Conservation (phyloP, 148 eudicot genomes). For the Oxyria digyna region DNA sequence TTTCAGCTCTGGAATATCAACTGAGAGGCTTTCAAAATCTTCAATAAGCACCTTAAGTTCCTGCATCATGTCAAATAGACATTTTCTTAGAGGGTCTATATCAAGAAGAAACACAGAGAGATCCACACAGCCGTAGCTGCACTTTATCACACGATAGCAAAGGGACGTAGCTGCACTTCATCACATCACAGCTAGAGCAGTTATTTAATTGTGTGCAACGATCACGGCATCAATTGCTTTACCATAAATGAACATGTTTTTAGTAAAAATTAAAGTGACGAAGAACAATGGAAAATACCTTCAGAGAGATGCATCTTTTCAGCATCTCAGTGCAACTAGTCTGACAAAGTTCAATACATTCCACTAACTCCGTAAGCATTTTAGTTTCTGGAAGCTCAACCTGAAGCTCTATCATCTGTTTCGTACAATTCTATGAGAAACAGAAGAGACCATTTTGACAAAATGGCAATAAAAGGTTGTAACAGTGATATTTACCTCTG, state of each 20-base stretch:
- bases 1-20: constrained; percentile 57
- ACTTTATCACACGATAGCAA: too few relatives aligned
- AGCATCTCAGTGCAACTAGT: constrained; percentile 58
- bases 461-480: neutral
- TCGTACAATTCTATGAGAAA: constrained; percentile 5
- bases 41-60: constrained; percentile 49
- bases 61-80: constrained; percentile 26
- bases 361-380: constrained; percentile 38
- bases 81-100: neutral
- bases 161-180: too few relatives aligned
- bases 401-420: constrained; percentile 51
- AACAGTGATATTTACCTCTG: constrained; percentile 40
- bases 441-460: neutral
- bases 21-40: constrained; percentile 42
- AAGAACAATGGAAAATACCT: constrained; percentile 30
- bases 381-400: constrained; percentile 58
- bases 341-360: constrained; percentile 49
- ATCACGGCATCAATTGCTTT: neutral
- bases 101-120: neutral
- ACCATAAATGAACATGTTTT: neutral
- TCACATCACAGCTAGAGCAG: neutral
- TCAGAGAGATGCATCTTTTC: constrained; percentile 35
- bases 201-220: neutral
- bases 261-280: neutral
- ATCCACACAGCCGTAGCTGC: neutral